phyloP scores from a whole-genome alignment of 2,329 filamentous ascomycete species.

The Pseudogymnoascus sp. region DNA sequence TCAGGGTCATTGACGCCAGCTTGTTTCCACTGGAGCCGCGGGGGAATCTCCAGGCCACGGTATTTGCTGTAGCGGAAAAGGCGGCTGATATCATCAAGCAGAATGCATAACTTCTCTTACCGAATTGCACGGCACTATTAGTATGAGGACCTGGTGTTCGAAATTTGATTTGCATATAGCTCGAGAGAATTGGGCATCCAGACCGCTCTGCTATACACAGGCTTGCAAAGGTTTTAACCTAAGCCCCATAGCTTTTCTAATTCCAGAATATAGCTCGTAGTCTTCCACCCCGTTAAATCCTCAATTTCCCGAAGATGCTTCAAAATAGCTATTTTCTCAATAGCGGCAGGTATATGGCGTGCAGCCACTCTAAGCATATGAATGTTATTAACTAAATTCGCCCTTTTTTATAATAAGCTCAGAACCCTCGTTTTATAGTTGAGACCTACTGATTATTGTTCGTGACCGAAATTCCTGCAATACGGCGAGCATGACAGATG shows the following conservation, averaged over 20 bases:
- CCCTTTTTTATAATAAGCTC: background rate
- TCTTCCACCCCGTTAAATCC: background rate
- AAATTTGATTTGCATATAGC: background rate
- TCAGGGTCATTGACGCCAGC: conserved; percentile 10
- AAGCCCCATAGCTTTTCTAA: background rate
- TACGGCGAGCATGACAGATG: background rate
- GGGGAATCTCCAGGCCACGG: conserved; percentile 1
- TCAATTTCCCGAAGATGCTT: background rate
- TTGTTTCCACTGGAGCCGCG: conserved; percentile 10
- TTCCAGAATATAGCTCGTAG: background rate
- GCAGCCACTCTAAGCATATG: background rate
- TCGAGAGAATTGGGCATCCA: background rate
- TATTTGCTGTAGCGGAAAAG: conserved; percentile 10
- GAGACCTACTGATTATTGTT: background rate
- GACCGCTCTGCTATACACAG: too few relatives aligned
- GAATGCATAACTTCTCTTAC: background rate
- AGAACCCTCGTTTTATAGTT: background rate
- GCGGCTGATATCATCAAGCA: conserved; percentile 10
- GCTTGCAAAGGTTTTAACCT: background rate
- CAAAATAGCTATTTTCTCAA: background rate
- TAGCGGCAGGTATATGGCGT: background rate
- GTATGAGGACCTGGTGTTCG: background rate
- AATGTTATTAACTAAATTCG: background rate
- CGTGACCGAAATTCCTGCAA: background rate
- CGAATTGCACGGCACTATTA: background rate